phyloP scores from a whole-genome alignment of 2,329 filamentous ascomycete species.

The Cryphonectria parasitica region DNA sequence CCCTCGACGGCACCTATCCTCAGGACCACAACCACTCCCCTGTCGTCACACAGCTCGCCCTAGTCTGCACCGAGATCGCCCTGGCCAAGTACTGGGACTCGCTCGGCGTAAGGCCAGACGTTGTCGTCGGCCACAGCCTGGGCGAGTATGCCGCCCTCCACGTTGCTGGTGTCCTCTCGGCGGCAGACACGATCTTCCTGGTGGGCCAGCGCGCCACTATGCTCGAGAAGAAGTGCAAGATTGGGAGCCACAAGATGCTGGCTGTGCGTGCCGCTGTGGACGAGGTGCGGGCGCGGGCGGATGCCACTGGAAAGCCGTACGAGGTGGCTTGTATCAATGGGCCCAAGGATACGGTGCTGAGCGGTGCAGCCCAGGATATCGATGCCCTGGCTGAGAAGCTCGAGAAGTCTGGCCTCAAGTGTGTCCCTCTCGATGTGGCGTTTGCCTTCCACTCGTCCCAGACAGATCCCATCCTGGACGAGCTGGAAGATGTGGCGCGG shows the following conservation, averaged over 20 bases:
- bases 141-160: constrained; percentile 72
- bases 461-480: constrained; percentile 47
- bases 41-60: constrained; percentile 42
- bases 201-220: constrained; percentile 63
- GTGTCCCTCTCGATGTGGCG: constrained; percentile 39
- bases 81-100: constrained; percentile 46
- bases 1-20: constrained; percentile 46
- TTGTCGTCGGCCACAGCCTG: constrained; percentile 60
- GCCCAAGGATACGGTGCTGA: constrained; percentile 63
- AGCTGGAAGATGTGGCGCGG: constrained; percentile 48
- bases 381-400: constrained; percentile 33
- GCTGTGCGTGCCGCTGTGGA: constrained; percentile 36
- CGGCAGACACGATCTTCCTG: constrained; percentile 63
- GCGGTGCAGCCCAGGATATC: constrained; percentile 53
- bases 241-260: constrained; percentile 41
- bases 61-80: constrained; percentile 47
- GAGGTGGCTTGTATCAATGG: constrained; percentile 66
- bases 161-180: constrained; percentile 66
- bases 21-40: constrained; percentile 30
- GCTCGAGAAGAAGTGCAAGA: constrained; percentile 57
- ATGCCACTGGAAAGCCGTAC: constrained; percentile 36
- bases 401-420: constrained; percentile 36
- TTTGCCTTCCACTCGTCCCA: constrained; percentile 45
- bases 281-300: constrained; percentile 32
- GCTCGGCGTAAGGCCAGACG: constrained; percentile 49